phyloP scores from a whole-genome alignment of 1,284 basidiomycete species.

The Thecaphora thlaspeos region DNA sequence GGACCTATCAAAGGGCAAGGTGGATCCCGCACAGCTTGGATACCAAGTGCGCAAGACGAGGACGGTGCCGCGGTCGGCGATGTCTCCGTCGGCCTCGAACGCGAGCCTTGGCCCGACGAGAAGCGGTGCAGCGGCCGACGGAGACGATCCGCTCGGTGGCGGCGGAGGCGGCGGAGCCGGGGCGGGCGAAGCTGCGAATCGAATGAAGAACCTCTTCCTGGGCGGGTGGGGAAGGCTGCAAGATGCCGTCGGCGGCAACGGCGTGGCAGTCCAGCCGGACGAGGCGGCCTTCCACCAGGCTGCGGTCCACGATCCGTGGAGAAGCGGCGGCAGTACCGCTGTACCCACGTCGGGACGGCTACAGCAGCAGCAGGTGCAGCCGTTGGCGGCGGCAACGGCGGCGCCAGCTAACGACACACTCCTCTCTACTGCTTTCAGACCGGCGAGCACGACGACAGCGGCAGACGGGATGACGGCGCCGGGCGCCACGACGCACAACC shows the following conservation, averaged over 20 bases:
- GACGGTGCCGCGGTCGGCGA: no score
- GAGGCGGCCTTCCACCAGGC: background rate
- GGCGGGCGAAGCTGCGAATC: conserved; percentile 15
- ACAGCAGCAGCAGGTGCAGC: no score
- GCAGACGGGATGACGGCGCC: background rate
- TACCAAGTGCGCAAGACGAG: background rate
- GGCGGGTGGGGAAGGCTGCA: conserved; percentile 42
- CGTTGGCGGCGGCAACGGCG: no score
- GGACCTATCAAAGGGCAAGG: conserved; percentile 16
- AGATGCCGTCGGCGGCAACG: conserved; percentile 23
- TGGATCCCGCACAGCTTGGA: conserved; percentile 7
- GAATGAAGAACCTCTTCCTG: conserved; percentile 39
- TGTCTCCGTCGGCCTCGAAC: no score
- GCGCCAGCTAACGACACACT: no score
- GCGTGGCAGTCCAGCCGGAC: no score
- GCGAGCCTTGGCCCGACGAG: background rate
- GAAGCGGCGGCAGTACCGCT: no score
- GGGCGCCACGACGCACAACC: conserved; percentile 15
- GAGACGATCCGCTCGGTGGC: background rate
- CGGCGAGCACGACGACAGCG: conserved; percentile 7
- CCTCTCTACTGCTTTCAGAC: background rate
- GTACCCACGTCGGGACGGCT: no score
- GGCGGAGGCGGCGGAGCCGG: background rate
- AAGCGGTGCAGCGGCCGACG: conserved; percentile 12
- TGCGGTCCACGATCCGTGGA: background rate